Percentiles rank a stretch among this genome's conserved stretches.
phyloP scores from a whole-genome alignment of 192 early-diverging fungal genomes.

The Chytriomyces sp. region DNA sequence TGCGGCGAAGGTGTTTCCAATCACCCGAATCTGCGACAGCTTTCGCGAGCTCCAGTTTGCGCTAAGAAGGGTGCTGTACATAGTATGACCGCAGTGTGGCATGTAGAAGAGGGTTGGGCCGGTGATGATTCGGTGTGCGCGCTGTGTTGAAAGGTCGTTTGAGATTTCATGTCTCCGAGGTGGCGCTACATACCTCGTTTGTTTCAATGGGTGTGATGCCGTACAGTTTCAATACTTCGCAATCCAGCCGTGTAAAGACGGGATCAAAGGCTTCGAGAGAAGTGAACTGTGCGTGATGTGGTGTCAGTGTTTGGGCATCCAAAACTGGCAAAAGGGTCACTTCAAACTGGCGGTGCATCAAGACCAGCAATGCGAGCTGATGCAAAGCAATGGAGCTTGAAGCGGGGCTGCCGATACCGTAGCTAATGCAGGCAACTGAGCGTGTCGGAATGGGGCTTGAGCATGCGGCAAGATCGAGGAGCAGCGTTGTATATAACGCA shows the following conservation, averaged over 20 bases:
- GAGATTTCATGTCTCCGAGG: too few species aligned
- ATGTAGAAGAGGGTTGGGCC: slow-evolving; percentile 39
- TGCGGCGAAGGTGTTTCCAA: slow-evolving; percentile 42
- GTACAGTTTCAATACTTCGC: slow-evolving; percentile 2
- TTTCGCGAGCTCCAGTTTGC: slow-evolving; percentile 31
- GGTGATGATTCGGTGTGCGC: slow-evolving; percentile 15
- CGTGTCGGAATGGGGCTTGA: background rate
- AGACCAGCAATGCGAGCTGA: slow-evolving; percentile 30
- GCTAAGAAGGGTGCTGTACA: slow-evolving; percentile 39
- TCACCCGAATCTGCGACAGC: slow-evolving; percentile 17
- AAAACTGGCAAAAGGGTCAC: background rate
- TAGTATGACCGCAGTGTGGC: slow-evolving; percentile 43
- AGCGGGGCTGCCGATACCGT: background rate
- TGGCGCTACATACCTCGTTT: slow-evolving; percentile 35
- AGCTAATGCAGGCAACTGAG: background rate
- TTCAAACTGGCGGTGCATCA: slow-evolving; percentile 19
- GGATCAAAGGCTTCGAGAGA: slow-evolving; percentile 35
- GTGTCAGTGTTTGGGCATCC: background rate
- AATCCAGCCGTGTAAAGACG: slow-evolving; percentile 31
- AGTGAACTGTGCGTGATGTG: background rate
- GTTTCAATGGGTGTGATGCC: slow-evolving; percentile 7
- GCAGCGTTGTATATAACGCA: background rate
- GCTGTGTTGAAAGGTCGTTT: slow-evolving; percentile 6
- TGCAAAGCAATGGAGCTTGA: background rate
- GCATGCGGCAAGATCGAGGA: background rate